Percentiles rank a stretch among this genome's conserved stretches.
These are phyloP conservation scores for Dryas integrifolia DNA, from an alignment of 331 rosid genomes.

Conservation along the genomic window DNA sequence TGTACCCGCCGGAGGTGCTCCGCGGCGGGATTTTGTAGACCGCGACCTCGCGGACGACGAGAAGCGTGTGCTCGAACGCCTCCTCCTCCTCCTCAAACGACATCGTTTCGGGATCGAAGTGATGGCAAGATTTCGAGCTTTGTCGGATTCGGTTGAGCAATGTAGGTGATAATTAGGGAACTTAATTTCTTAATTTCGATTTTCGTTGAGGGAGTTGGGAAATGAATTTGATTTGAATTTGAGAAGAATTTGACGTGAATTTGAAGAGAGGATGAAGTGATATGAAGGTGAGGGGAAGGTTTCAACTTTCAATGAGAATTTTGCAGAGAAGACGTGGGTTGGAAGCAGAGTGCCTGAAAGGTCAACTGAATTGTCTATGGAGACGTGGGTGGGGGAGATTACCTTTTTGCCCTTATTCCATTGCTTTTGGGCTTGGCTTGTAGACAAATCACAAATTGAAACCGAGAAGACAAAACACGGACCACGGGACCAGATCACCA, in stretches of 20 bases:
- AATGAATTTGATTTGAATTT: slow-evolving; percentile 2
- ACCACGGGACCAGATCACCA: too few relatives aligned
- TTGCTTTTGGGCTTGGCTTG: background rate
- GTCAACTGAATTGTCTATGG: slow-evolving; percentile 25
- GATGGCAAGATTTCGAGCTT: slow-evolving; percentile 5
- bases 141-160: background rate
- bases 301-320: slow-evolving; percentile 22
- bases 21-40: slow-evolving; percentile 97
- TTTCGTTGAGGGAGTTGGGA: background rate
- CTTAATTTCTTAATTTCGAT: background rate
- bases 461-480: too few relatives aligned
- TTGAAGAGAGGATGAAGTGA: slow-evolving; percentile 13
- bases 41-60: slow-evolving; percentile 92
- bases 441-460: too few relatives aligned
- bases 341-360: slow-evolving; percentile 28
- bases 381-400: background rate
- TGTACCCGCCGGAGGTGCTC: slow-evolving; percentile 83
- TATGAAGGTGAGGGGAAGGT: slow-evolving; percentile 26
- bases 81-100: slow-evolving; percentile 87
- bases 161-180: background rate
- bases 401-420: background rate
- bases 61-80: slow-evolving; percentile 88
- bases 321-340: slow-evolving; percentile 45
- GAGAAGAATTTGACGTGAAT: slow-evolving; percentile 24
- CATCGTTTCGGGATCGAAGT: slow-evolving; percentile 50